Percentiles rank a stretch among this genome's conserved stretches.
Conservation (phyloP, 495 filamentous ascomycete species). For the Trichoderma asperelloides region DNA sequence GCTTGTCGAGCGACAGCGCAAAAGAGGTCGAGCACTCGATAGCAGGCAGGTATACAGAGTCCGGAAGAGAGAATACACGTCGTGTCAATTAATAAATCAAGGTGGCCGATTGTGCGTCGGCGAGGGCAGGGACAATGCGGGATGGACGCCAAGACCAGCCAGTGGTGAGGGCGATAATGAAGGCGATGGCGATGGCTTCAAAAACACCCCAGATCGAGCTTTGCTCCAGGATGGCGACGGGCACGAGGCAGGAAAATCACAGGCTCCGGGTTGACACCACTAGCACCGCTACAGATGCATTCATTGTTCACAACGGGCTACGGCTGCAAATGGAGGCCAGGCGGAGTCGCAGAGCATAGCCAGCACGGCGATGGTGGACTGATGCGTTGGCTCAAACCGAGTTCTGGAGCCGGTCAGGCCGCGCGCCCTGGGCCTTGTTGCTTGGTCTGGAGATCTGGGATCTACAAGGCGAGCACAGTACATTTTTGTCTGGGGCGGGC, state of each 20-base stretch:
- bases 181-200: background rate
- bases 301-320: background rate
- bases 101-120: no score
- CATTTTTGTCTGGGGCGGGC: background rate
- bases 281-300: no score
- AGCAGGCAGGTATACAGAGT: no score
- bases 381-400: conserved; percentile 3
- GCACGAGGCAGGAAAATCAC: background rate
- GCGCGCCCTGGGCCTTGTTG: background rate
- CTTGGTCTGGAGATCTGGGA: background rate
- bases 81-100: no score
- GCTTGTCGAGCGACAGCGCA: no score
- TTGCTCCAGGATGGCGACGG: background rate
- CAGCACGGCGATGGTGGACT: conserved; percentile 2
- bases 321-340: background rate
- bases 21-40: no score
- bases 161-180: background rate
- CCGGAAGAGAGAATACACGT: no score
- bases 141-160: background rate
- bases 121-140: background rate
- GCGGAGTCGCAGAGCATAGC: background rate
- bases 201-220: no score
- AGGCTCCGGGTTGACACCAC: no score
- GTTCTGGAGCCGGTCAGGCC: conserved; percentile 2
- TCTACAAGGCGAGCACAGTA: conserved; percentile 4